Evolutionary conservation across 129 eudicot genomes (phyloP), one percentile per base, ranked within the genome.

Genomic region (Kitagawia praeruptora): DNA sequence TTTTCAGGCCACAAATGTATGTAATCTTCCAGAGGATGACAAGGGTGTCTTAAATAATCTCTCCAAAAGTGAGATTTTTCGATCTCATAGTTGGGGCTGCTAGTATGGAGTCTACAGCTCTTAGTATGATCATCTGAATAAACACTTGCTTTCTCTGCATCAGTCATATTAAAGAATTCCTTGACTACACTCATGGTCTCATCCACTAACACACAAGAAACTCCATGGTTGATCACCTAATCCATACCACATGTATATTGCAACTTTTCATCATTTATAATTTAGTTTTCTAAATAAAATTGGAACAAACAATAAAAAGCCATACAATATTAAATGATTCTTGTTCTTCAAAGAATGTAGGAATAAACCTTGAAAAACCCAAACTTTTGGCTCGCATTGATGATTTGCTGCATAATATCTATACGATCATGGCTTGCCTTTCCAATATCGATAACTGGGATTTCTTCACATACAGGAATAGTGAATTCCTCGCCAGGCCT

Each of bases 291-390:
- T 4, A n/a, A 45, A 42, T 23, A 64, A 25, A 74, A 51, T 27
- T 56, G 14, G 25, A 23, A 67, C 19, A 19, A 42, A 73, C 0
- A 6, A 46, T 16, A 6, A 3, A 10, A 73, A 1, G 4, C 18
- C 14, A 42, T 25, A 39, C 28, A 6, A 19, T 7, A 54, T 21
- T 16, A 5, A 54, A 23, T 54, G 7, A 6, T 54, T 39, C 13
- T 12, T 38, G 0, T 39, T 21, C 76, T 18, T 38, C 9, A 14
- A 8, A 19, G 2, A 37, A 23, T 71, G 16, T 4, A 69, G 6
- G 6, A 23, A 56, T 75, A 76, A 39, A 87, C 91, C 91, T 85
- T 85, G 79, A 88, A 88, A 23, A 85, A 88, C 25, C 91, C 87
- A 41, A 79, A 85, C 34, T 85, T 80, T 63, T 81, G 78, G 79